These are phyloP conservation scores for Suillus clintonianus DNA, from an alignment of 768 basidiomycete species.

Conservation along the genomic window DNA sequence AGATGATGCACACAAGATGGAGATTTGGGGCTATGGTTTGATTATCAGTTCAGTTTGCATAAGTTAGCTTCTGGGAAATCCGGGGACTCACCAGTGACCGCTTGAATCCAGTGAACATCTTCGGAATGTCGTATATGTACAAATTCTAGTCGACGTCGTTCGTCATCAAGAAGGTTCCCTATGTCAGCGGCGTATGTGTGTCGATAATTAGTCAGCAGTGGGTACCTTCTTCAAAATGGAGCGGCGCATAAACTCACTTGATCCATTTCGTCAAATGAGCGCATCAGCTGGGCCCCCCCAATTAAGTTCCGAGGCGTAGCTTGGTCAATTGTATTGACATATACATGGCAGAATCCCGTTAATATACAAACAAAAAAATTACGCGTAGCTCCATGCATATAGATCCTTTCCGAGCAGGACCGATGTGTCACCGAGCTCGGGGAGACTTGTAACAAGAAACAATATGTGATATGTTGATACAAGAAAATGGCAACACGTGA, in stretches of 20 bases:
- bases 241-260: no score
- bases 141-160: not conserved
- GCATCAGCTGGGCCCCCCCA: not conserved
- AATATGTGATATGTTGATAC: not conserved
- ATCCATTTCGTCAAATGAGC: no score
- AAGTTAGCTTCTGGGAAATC: not conserved
- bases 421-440: not conserved
- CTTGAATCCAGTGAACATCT: constrained; percentile 42
- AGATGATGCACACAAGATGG: constrained; percentile 52
- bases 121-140: not conserved
- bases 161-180: not conserved
- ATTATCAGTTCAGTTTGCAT: not conserved
- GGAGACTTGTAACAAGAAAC: no score
- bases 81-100: constrained; percentile 31
- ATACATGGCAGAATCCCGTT: not conserved
- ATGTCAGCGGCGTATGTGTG: not conserved
- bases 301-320: not conserved
- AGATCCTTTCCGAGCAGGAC: not conserved
- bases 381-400: not conserved
- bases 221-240: not conserved
- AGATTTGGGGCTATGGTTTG: constrained; percentile 51
- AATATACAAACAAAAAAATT: not conserved
- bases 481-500: not conserved
- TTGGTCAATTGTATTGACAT: not conserved
- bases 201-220: not conserved